Evolutionary conservation across 2,329 filamentous ascomycete species (phyloP).

Genomic region (Fusarium brachygibbosum): DNA sequence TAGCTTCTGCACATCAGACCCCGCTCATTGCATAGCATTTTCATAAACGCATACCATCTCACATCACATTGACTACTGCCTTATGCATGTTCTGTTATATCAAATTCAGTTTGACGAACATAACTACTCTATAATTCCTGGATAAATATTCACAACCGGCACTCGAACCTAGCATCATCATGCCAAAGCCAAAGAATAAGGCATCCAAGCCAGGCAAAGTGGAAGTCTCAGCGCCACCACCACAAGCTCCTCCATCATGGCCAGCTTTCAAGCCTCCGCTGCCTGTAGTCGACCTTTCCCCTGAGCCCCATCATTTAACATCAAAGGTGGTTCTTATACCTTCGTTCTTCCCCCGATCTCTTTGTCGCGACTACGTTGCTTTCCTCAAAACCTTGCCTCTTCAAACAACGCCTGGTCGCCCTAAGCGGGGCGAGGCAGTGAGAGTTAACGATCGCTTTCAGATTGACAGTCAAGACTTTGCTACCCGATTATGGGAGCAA

Average conservation of each 20-base stretch:
- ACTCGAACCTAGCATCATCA: slow-evolving; percentile 24
- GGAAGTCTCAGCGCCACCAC: slow-evolving; percentile 41
- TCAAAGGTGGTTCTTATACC: slow-evolving; percentile 79
- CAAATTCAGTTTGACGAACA: background rate
- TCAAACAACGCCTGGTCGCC: slow-evolving; percentile 81
- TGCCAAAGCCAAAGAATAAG: slow-evolving; percentile 56
- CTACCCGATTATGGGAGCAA: slow-evolving; percentile 79
- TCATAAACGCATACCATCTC: slow-evolving; percentile 7
- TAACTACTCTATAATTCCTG: background rate
- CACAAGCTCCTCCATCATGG: slow-evolving; percentile 67
- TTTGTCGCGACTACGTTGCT: slow-evolving; percentile 81
- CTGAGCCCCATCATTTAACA: slow-evolving; percentile 65
- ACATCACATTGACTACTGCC: background rate
- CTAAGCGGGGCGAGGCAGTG: slow-evolving; percentile 83
- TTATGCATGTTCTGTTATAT: background rate
- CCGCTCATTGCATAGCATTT: slow-evolving; percentile 31
- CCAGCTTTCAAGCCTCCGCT: slow-evolving; percentile 77
- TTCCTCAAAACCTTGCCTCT: slow-evolving; percentile 79
- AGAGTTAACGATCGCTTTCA: slow-evolving; percentile 93
- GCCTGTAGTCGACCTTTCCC: slow-evolving; percentile 72
- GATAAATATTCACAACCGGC: background rate
- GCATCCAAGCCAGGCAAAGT: slow-evolving; percentile 46
- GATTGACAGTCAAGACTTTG: slow-evolving; percentile 80
- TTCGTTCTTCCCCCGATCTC: slow-evolving; percentile 78
- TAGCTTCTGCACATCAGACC: slow-evolving; percentile 10